phyloP scores from a whole-genome alignment of 768 basidiomycete species.

The Leccinum aurantiacum region DNA sequence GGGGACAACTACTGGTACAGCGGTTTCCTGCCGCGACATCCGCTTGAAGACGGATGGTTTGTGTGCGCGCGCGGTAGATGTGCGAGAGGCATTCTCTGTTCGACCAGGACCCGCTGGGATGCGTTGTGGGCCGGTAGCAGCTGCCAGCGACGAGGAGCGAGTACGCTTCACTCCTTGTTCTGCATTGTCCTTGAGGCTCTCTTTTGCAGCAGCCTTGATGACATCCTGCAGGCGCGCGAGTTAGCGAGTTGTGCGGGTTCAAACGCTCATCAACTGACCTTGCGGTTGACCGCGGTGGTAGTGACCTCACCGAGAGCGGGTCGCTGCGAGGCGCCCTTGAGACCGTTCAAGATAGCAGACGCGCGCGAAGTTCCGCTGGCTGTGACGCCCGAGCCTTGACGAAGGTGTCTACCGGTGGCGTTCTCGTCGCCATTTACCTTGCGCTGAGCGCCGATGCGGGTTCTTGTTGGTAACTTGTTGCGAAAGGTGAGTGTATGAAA shows the following conservation, averaged over 20 bases:
- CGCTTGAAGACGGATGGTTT: conserved; percentile 39
- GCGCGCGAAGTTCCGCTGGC: conserved; percentile 50
- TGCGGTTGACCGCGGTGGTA: conserved; percentile 72
- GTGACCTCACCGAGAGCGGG: conserved; percentile 82
- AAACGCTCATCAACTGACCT: conserved; percentile 45
- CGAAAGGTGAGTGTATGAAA: conserved; percentile 5
- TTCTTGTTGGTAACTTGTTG: conserved; percentile 63
- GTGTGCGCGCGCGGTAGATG: conserved; percentile 22
- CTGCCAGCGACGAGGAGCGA: conserved; percentile 65
- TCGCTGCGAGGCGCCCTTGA: conserved; percentile 62
- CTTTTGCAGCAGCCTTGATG: conserved; percentile 55
- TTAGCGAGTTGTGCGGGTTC: conserved; percentile 3
- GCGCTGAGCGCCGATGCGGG: conserved; percentile 62
- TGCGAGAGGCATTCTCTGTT: conserved; percentile 43
- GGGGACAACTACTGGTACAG: conserved; percentile 43
- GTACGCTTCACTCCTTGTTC: conserved; percentile 58
- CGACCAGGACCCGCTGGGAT: conserved; percentile 65
- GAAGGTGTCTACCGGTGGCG: conserved; percentile 63
- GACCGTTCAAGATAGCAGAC: conserved; percentile 37
- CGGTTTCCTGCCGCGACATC: conserved; percentile 42
- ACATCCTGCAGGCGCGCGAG: conserved; percentile 25
- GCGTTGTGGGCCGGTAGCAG: conserved; percentile 62
- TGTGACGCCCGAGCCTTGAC: conserved; percentile 56
- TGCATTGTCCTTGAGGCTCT: conserved; percentile 49
- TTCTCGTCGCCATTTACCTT: conserved; percentile 76